Evolutionary conservation across 805 yeast genomes (phyloP), one percentile per base, ranked within the genome.

Genomic region (Aciculoconidium aculeatum): DNA sequence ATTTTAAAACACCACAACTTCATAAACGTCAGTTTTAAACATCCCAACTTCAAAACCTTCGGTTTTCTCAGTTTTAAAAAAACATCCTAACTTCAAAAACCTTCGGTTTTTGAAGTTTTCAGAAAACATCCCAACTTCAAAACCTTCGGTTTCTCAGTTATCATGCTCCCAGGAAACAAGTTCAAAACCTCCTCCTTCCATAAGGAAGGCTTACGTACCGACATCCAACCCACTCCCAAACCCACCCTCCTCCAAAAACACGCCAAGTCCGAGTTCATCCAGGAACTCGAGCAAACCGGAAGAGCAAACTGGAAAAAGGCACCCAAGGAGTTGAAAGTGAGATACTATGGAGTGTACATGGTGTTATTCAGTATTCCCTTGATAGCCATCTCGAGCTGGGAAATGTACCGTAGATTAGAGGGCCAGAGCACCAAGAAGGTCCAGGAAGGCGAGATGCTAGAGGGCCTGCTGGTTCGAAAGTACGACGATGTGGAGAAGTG

Each of bases 221-320:
- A 27, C 19, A 27, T 39, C 7, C 36, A 33, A 17, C 31, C 42
- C 6, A 36, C 32, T 24, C 44, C 39, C 17, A 36, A 34, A 16
- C 42, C 28, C 9, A 31, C 28, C 18, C 13, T 25, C 11, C 30
- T 38, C 26, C 42, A 40, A n/a, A 39, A 36, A 21, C 37, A 46
- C 12, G 41, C 43, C 8, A 42, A 47, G 15, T 45, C 54, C 7
- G 64, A 60, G 24, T 64, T 63, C 35, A 47, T 59, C 18, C 41
- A 47, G 23, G 63, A 56, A 29, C 44, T 62, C 34, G 55, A 51
- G 5, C 57, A 57, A 25, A 61, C 68, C 0, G 70, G 69, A 7
- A 42, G 45, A 31, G 62, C 65, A 4, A 52, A 63, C 42, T 64
- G 70, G 70, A 61, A 61, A 29, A 59, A 54, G 37, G 69, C 69